phyloP scores from a whole-genome alignment of 257 asterid species.

The Nicotiana undulata region DNA sequence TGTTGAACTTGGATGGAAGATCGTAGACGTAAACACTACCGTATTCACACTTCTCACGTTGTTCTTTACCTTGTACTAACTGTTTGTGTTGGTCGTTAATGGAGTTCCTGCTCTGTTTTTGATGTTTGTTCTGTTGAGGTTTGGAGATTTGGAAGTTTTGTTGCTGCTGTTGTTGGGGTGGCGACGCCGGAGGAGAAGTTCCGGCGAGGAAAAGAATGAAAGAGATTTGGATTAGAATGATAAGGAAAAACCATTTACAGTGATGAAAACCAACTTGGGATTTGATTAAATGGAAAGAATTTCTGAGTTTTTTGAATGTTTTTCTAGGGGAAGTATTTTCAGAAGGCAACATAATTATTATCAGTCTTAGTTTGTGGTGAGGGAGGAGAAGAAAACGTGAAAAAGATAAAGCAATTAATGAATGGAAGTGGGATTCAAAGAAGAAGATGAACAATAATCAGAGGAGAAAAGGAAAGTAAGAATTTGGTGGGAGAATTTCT shows the following conservation, averaged over 20 bases:
- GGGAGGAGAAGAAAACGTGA: background rate
- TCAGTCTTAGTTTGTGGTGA: background rate
- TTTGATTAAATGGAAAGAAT: constrained; percentile 9
- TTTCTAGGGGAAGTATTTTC: constrained; percentile 9
- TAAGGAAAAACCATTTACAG: constrained; percentile 10
- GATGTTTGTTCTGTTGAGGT: background rate
- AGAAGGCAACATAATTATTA: background rate
- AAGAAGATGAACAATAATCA: background rate
- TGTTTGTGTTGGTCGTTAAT: background rate
- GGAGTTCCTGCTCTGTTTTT: background rate
- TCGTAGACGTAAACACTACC: constrained; percentile 51
- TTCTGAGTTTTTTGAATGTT: constrained; percentile 8
- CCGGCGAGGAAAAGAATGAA: constrained; percentile 15
- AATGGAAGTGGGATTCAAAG: background rate
- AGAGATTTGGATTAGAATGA: constrained; percentile 9
- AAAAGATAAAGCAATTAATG: background rate
- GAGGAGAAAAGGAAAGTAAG: background rate
- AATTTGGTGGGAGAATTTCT: background rate
- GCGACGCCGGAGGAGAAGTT: constrained; percentile 15
- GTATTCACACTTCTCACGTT: constrained; percentile 21
- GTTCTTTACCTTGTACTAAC: background rate
- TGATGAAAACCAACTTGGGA: constrained; percentile 11
- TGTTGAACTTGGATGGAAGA: constrained; percentile 39
- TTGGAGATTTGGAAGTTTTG: background rate
- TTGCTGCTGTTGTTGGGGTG: background rate